These are phyloP conservation scores for Fomitiporia mediterranea DNA, from an alignment of 1,284 basidiomycete genomes.

Conservation along the genomic window DNA sequence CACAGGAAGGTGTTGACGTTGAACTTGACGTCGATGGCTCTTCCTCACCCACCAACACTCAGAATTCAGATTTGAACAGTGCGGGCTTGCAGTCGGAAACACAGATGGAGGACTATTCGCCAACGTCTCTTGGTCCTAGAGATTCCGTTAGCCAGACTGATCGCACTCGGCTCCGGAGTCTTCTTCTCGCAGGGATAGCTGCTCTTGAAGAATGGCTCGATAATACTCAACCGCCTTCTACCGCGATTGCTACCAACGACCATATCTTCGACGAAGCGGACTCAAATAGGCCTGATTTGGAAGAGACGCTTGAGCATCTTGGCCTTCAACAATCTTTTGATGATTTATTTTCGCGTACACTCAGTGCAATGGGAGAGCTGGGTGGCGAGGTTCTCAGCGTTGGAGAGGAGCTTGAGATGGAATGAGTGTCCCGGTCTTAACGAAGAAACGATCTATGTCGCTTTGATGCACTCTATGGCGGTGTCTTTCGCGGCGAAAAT, in stretches of 20 bases:
- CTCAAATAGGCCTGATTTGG: conserved; percentile 34
- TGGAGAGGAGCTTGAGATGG: conserved; percentile 6
- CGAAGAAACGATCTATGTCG: too few relatives aligned
- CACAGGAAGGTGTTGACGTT: conserved; percentile 44
- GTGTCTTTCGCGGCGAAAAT: too few relatives aligned
- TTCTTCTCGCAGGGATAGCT: conserved; percentile 54
- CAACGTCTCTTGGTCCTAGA: conserved; percentile 22
- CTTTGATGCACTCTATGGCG: too few relatives aligned
- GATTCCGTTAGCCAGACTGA: conserved; percentile 62
- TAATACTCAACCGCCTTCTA: conserved; percentile 23
- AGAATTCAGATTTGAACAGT: background rate
- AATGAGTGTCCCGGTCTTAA: background rate
- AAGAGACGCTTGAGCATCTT: conserved; percentile 39
- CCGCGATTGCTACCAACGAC: background rate
- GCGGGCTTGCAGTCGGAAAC: background rate
- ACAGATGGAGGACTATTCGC: conserved; percentile 8
- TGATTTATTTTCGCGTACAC: conserved; percentile 53
- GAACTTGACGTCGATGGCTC: conserved; percentile 31
- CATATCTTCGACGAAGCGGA: conserved; percentile 19
- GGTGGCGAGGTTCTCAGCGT: conserved; percentile 9
- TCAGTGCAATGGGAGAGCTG: conserved; percentile 48
- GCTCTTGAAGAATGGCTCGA: conserved; percentile 66
- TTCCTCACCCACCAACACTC: background rate
- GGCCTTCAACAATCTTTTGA: conserved; percentile 58
- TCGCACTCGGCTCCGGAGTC: conserved; percentile 55